Evolutionary conservation across 805 yeast species (phyloP).

Genomic region (Teunomyces tritomae): DNA sequence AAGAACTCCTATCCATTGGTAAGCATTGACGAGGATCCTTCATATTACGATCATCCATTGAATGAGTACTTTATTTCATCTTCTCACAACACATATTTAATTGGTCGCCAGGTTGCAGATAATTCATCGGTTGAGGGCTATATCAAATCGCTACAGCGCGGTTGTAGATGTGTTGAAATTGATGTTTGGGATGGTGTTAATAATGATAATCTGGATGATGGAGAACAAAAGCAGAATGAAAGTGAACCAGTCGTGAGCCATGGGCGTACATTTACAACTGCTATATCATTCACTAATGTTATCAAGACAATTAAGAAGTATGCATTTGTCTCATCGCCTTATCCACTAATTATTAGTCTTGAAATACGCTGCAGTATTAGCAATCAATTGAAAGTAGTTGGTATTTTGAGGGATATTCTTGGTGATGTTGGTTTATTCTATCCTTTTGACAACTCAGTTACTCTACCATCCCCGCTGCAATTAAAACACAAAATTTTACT

Average conservation of each 20-base stretch:
- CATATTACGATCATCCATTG: conserved; percentile 51
- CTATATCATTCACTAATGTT: conserved; percentile 68
- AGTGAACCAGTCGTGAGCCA: conserved; percentile 85
- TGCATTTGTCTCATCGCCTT: conserved; percentile 84
- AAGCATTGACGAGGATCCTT: background rate
- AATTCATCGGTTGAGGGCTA: conserved; percentile 88
- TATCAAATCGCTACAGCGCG: conserved; percentile 79
- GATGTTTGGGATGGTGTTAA: conserved; percentile 86
- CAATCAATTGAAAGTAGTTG: conserved; percentile 62
- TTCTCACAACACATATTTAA: conserved; percentile 88
- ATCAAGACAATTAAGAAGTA: conserved; percentile 72
- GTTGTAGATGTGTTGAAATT: conserved; percentile 92
- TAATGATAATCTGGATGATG: conserved; percentile 27
- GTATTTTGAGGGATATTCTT: conserved; percentile 52
- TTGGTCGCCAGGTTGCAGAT: conserved; percentile 87
- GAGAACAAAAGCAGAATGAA: conserved; percentile 11
- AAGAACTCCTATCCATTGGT: conserved; percentile 22
- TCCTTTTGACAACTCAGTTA: conserved; percentile 30
- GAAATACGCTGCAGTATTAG: conserved; percentile 75
- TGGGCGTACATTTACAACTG: conserved; percentile 78
- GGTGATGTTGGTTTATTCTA: conserved; percentile 53
- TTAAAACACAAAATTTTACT: conserved; percentile 69
- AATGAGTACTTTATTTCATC: conserved; percentile 88
- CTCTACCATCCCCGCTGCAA: conserved; percentile 66
- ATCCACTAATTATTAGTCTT: conserved; percentile 80